Evolutionary conservation across 345 rosid genomes (phyloP).

Genomic region (Theobroma cacao): DNA sequence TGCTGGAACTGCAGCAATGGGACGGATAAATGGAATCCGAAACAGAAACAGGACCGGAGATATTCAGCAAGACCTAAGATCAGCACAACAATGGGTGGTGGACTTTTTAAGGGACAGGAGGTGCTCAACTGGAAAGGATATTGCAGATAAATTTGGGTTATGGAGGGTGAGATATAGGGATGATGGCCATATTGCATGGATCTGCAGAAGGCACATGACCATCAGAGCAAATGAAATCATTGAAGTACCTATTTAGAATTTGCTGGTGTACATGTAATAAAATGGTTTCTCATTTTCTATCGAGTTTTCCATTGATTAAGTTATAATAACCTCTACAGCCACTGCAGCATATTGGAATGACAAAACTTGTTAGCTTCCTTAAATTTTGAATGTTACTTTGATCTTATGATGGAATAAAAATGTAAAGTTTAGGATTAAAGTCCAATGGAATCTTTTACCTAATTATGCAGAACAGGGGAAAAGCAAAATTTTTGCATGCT

Average conservation of each 20-base stretch:
- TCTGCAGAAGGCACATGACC: conserved; percentile 77
- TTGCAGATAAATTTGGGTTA: conserved; percentile 88
- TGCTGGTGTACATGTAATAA: neutral
- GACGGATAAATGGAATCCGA: conserved; percentile 27
- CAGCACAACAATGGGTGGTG: conserved; percentile 85
- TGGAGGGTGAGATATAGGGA: conserved; percentile 87
- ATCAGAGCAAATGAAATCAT: conserved; percentile 74
- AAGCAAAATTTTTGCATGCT: conserved; percentile 35
- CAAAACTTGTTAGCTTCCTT: neutral
- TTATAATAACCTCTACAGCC: conserved; percentile 4
- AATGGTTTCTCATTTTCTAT: neutral
- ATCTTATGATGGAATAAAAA: neutral
- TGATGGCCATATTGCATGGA: conserved; percentile 87
- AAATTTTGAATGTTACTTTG: neutral
- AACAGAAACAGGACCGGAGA: conserved; percentile 44
- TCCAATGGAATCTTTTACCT: neutral
- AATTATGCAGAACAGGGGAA: conserved; percentile 14
- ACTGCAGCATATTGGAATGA: neutral
- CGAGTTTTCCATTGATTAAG: conserved; percentile 20
- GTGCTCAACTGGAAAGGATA: conserved; percentile 79
- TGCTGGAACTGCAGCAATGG: conserved; percentile 36
- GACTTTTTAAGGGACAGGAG: conserved; percentile 76
- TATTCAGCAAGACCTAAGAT: conserved; percentile 62
- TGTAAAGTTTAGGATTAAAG: neutral
- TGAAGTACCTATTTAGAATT: conserved; percentile 22